Evolutionary conservation across 2,329 filamentous ascomycete genomes (phyloP).

Genomic region (Coleophoma eucalyptorum): DNA sequence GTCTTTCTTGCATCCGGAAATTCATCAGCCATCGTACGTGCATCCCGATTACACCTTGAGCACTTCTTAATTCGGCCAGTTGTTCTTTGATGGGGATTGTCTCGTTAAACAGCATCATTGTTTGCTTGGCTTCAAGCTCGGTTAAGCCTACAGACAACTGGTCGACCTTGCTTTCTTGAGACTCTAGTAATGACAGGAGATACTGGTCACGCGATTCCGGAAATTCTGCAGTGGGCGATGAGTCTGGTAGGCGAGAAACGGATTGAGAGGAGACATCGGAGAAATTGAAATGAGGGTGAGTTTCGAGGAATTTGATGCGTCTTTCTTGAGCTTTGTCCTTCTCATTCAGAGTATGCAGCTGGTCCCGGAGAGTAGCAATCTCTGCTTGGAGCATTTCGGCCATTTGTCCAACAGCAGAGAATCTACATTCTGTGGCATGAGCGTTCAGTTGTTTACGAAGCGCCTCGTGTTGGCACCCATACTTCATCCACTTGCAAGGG

Average conservation of each 20-base stretch:
- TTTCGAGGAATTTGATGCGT: constrained; percentile 39
- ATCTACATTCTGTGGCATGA: constrained; percentile 47
- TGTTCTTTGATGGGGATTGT: constrained; percentile 59
- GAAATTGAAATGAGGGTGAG: constrained; percentile 17
- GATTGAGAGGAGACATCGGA: constrained; percentile 18
- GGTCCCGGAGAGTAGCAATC: constrained; percentile 29
- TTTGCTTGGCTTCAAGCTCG: constrained; percentile 56
- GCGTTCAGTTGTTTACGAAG: constrained; percentile 36
- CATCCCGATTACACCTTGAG: constrained; percentile 27
- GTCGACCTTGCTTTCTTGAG: constrained; percentile 52
- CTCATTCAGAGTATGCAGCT: constrained; percentile 40
- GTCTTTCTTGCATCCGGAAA: constrained; percentile 25
- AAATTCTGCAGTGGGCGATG: constrained; percentile 14
- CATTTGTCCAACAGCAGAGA: constrained; percentile 48
- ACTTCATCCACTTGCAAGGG: constrained; percentile 42
- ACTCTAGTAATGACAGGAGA: constrained; percentile 41
- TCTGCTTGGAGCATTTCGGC: constrained; percentile 43
- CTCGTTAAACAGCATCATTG: constrained; percentile 58
- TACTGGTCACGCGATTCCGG: constrained; percentile 38
- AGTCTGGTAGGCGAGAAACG: constrained; percentile 22
- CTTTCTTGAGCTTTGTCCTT: constrained; percentile 35
- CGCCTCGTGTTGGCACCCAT: constrained; percentile 41
- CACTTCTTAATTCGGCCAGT: constrained; percentile 44
- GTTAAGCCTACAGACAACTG: constrained; percentile 52
- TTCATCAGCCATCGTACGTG: constrained; percentile 30